These are phyloP conservation scores for Pseudocercospora fijiensis DNA, from an alignment of 2,329 filamentous ascomycete species.

Conservation along the genomic window DNA sequence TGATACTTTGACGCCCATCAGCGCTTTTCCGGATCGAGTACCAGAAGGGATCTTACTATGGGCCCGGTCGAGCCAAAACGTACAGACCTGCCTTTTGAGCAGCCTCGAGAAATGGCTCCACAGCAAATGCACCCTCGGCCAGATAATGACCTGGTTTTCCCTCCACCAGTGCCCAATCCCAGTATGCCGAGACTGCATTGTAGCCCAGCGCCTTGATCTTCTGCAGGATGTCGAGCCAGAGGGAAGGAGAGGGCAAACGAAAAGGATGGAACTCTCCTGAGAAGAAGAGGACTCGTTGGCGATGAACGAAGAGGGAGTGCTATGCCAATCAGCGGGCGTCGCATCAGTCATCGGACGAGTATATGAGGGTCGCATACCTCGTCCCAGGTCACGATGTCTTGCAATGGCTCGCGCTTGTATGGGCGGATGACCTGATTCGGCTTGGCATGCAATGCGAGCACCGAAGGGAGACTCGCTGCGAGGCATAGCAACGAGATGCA, in stretches of 20 bases:
- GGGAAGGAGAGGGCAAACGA: slow-evolving; percentile 59
- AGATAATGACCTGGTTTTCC: slow-evolving; percentile 68
- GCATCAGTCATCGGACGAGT: neutral
- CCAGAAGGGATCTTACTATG: slow-evolving; percentile 19
- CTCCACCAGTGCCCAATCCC: slow-evolving; percentile 75
- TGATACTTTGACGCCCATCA: slow-evolving; percentile 53
- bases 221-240: slow-evolving; percentile 73
- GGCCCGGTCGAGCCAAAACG: slow-evolving; percentile 58
- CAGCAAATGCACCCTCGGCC: slow-evolving; percentile 69
- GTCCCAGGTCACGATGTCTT: slow-evolving; percentile 69
- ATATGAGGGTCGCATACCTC: slow-evolving; percentile 38
- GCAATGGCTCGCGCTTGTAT: slow-evolving; percentile 52
- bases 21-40: neutral
- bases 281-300: slow-evolving; percentile 69
- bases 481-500: neutral
- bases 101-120: slow-evolving; percentile 74
- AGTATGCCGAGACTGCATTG: slow-evolving; percentile 76
- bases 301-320: slow-evolving; percentile 67
- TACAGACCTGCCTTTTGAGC: slow-evolving; percentile 73
- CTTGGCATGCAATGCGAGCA: slow-evolving; percentile 39
- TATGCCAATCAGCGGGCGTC: slow-evolving; percentile 9
- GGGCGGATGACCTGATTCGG: slow-evolving; percentile 51
- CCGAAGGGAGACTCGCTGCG: neutral
- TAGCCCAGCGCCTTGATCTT: slow-evolving; percentile 81
- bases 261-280: slow-evolving; percentile 74